Percentiles rank a stretch among this genome's conserved stretches.
phyloP scores from a whole-genome alignment of 495 filamentous ascomycete species.

The Symbiotaphrina buchneri region DNA sequence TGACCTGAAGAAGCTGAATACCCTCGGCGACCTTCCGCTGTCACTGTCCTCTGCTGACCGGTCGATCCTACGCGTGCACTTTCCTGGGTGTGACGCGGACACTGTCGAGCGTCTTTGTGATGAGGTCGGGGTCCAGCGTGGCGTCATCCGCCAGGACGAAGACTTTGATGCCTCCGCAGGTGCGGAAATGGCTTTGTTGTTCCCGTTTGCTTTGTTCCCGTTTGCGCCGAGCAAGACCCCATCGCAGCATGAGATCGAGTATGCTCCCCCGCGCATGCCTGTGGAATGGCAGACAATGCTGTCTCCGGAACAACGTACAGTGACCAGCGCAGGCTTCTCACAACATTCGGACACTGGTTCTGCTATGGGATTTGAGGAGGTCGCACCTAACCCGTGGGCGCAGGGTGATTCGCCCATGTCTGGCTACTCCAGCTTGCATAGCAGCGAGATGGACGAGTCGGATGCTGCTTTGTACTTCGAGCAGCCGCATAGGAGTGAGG shows the following conservation, averaged over 20 bases:
- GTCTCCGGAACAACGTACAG: constrained; percentile 14
- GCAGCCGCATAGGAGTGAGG: constrained; percentile 7
- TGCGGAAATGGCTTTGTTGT: constrained; percentile 50
- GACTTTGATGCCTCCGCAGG: constrained; percentile 41
- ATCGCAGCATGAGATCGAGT: constrained; percentile 7
- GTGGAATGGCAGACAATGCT: constrained; percentile 36
- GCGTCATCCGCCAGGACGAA: constrained; percentile 56
- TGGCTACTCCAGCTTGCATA: constrained; percentile 13
- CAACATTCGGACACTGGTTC: neutral
- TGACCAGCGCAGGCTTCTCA: constrained; percentile 2
- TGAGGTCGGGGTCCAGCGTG: constrained; percentile 62
- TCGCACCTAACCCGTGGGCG: constrained; percentile 1
- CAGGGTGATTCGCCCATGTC: constrained; percentile 7
- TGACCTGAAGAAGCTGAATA: constrained; percentile 55
- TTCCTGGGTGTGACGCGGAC: constrained; percentile 71
- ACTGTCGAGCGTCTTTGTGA: constrained; percentile 68
- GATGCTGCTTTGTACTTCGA: constrained; percentile 20
- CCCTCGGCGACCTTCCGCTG: constrained; percentile 67
- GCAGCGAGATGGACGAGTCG: constrained; percentile 15
- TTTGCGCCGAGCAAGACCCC: constrained; percentile 41
- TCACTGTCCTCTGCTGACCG: constrained; percentile 35
- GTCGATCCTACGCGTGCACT: constrained; percentile 53
- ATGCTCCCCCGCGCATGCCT: constrained; percentile 11
- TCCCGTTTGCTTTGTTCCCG: constrained; percentile 75
- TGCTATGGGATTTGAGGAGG: constrained; percentile 4